Conservation (phyloP, 352 stramenopile genomes). For the Peronosclerospora sorghi region DNA sequence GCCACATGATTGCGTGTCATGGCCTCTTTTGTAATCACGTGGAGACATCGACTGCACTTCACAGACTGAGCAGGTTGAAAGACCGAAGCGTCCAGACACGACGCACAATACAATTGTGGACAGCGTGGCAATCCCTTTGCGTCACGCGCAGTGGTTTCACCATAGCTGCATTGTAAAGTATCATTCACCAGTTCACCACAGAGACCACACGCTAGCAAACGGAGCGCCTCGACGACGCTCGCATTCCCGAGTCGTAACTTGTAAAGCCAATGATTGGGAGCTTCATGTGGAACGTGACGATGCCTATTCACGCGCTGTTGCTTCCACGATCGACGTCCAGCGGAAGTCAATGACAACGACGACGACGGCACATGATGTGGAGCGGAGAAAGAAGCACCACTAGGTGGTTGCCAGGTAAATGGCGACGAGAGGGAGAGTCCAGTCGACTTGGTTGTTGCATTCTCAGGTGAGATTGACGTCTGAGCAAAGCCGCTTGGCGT, state of each 20-base stretch:
- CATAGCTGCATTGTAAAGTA: constrained; percentile 51
- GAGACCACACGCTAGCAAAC: constrained; percentile 51
- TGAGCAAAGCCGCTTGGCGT: constrained; percentile 5
- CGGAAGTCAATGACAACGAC: constrained; percentile 13
- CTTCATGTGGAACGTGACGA: constrained; percentile 16
- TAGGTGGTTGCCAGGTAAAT: constrained; percentile 16
- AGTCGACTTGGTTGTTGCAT: constrained; percentile 2
- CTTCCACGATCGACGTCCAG: constrained; percentile 32
- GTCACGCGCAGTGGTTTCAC: constrained; percentile 2
- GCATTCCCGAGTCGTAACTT: constrained; percentile 30
- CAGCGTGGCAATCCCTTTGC: constrained; percentile 23
- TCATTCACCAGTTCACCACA: constrained; percentile 67
- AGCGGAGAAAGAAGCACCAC: constrained; percentile 4
- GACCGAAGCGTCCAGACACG: constrained; percentile 32
- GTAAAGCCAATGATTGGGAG: constrained; percentile 30
- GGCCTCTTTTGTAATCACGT: constrained; percentile 22
- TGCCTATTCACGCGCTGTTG: constrained; percentile 17
- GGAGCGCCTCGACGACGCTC: constrained; percentile 35
- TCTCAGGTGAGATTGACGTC: constrained; percentile 2
- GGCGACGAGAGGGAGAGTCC: constrained; percentile 6
- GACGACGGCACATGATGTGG: constrained; percentile 7
- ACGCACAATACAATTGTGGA: constrained; percentile 58
- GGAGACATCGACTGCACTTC: constrained; percentile 47
- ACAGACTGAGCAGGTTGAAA: constrained; percentile 19
- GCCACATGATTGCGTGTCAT: constrained; percentile 60